Percentiles rank a stretch among this genome's conserved stretches.
These are phyloP conservation scores for Colletotrichum euphorbiae DNA, from an alignment of 2,329 filamentous ascomycete species.

Conservation along the genomic window DNA sequence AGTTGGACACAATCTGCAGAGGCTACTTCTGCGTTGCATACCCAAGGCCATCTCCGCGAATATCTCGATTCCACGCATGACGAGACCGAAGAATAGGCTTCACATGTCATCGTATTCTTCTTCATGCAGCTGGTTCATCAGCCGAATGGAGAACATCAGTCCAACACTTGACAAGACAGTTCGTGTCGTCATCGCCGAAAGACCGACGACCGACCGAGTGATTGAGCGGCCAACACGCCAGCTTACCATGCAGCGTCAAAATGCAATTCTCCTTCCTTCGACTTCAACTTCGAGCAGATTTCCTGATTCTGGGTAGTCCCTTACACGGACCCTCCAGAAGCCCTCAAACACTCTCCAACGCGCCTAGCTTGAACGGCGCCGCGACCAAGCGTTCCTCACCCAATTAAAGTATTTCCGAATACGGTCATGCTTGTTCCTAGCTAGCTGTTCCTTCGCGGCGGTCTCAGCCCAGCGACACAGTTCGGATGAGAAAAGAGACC, in stretches of 20 bases:
- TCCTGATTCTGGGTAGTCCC: not conserved
- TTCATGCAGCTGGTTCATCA: constrained; percentile 8
- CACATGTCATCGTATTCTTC: constrained; percentile 26
- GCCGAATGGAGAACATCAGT: constrained; percentile 23
- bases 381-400: constrained; percentile 29
- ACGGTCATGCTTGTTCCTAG: constrained; percentile 16
- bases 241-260: constrained; percentile 1
- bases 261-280: not conserved
- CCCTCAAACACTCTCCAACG: constrained; percentile 19
- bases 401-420: constrained; percentile 31
- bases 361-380: constrained; percentile 20
- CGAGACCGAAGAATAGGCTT: constrained; percentile 8
- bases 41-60: constrained; percentile 8
- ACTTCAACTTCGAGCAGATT: not conserved
- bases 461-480: constrained; percentile 12
- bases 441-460: constrained; percentile 20
- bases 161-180: not conserved
- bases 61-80: not conserved
- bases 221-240: constrained; percentile 5
- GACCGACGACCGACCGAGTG: not conserved
- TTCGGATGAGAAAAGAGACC: constrained; percentile 21
- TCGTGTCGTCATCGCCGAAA: constrained; percentile 28
- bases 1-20: not conserved
- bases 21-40: constrained; percentile 20
- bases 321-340: constrained; percentile 20